Conservation (phyloP, 768 basidiomycete genomes). For the Rhodotorula toruloides region DNA sequence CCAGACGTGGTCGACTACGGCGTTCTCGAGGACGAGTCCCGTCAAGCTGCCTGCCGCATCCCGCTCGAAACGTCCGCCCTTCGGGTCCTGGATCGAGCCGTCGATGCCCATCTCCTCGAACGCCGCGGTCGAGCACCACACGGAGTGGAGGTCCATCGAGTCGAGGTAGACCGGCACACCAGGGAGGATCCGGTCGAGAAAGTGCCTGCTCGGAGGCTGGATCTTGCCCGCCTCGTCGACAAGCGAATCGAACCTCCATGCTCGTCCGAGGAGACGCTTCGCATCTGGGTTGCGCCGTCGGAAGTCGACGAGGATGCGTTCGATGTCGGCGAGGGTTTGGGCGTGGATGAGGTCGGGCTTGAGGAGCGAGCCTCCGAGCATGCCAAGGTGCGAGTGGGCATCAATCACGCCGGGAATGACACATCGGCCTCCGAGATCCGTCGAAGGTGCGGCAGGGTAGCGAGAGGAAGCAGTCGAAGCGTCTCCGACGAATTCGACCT, state of each 20-base stretch:
- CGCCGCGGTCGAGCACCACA: slow-evolving; percentile 37
- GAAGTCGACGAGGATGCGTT: slow-evolving; percentile 8
- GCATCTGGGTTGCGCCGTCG: slow-evolving; percentile 9
- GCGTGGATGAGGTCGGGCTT: slow-evolving; percentile 14
- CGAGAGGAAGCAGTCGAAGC: too few relatives aligned
- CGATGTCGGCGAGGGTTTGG: slow-evolving; percentile 15
- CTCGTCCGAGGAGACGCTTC: slow-evolving; percentile 14
- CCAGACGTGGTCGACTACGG: too few relatives aligned
- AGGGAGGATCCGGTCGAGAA: too few relatives aligned
- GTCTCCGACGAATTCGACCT: neutral
- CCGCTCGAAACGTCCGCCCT: slow-evolving; percentile 33
- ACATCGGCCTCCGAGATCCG: slow-evolving; percentile 21
- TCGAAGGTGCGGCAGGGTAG: slow-evolving; percentile 33
- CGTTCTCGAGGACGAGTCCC: slow-evolving; percentile 34
- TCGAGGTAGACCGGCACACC: slow-evolving; percentile 27
- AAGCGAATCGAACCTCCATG: too few relatives aligned
- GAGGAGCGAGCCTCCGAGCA: slow-evolving; percentile 26
- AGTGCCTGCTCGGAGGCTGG: too few relatives aligned
- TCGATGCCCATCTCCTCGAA: slow-evolving; percentile 30
- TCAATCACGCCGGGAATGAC: slow-evolving; percentile 39
- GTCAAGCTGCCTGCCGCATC: slow-evolving; percentile 36
- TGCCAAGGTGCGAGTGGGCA: slow-evolving; percentile 37
- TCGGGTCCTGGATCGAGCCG: slow-evolving; percentile 19
- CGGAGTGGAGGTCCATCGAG: slow-evolving; percentile 30
- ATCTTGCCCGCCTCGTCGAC: too few relatives aligned